Percentiles rank a stretch among this genome's conserved stretches.
Conservation (phyloP, 2,329 filamentous ascomycete genomes). For the Escovopsis sp. region DNA sequence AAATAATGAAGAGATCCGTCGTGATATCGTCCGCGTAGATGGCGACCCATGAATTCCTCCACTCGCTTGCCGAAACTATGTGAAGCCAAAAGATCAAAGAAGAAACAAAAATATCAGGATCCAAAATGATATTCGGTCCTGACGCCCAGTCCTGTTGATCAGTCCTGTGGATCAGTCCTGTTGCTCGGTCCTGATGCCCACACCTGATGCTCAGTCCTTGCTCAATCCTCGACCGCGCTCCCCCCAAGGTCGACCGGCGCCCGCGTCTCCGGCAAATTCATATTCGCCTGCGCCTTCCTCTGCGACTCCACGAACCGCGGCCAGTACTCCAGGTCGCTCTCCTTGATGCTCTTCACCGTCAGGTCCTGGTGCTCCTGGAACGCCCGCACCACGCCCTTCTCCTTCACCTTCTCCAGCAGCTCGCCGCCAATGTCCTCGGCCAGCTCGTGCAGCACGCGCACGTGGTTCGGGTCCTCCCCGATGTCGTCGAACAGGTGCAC, state of each 20-base stretch:
- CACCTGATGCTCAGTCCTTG: background rate
- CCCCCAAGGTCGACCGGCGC: conserved; percentile 17
- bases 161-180: too few relatives aligned
- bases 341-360: conserved; percentile 33
- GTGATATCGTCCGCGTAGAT: background rate
- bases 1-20: too few relatives aligned
- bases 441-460: conserved; percentile 41
- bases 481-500: conserved; percentile 35
- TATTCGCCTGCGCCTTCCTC: conserved; percentile 41
- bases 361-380: conserved; percentile 43
- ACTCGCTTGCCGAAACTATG: too few relatives aligned
- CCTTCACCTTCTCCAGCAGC: conserved; percentile 36
- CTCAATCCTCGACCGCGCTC: conserved; percentile 26
- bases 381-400: conserved; percentile 43
- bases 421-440: conserved; percentile 48
- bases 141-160: too few relatives aligned
- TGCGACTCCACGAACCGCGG: conserved; percentile 46
- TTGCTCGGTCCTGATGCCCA: too few relatives aligned
- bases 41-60: background rate
- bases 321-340: conserved; percentile 52
- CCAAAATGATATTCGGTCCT: too few relatives aligned
- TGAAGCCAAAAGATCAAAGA: too few relatives aligned
- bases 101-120: too few relatives aligned
- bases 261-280: conserved; percentile 16
- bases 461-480: conserved; percentile 31